phyloP scores from a whole-genome alignment of 1,139 yeast genomes.

The Lodderomyces elongisporus region DNA sequence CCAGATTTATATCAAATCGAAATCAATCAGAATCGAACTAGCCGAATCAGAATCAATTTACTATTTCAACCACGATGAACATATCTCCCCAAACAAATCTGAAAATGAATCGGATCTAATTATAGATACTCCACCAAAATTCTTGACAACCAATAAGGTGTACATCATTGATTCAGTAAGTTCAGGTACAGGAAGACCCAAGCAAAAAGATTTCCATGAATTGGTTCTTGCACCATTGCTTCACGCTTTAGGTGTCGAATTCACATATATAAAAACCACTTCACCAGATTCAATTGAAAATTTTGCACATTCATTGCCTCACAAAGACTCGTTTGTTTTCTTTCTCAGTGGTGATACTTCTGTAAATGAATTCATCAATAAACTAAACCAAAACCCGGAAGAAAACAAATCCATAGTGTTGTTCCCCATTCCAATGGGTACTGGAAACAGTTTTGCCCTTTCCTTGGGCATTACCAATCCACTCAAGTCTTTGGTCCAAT shows the following conservation, averaged over 20 bases:
- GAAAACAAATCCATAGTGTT: conserved; percentile 20
- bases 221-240: conserved; percentile 45
- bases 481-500: conserved; percentile 36
- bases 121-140: conserved; percentile 5
- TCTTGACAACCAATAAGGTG: conserved; percentile 7
- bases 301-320: conserved; percentile 25
- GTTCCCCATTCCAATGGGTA: conserved; percentile 69
- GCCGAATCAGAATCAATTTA: too few species aligned
- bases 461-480: conserved; percentile 47
- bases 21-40: too few species aligned
- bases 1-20: too few species aligned
- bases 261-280: conserved; percentile 38
- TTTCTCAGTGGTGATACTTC: conserved; percentile 86
- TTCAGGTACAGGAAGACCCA: conserved; percentile 52
- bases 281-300: conserved; percentile 27
- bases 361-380: conserved; percentile 67
- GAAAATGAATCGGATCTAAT: too few species aligned
- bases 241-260: conserved; percentile 25
- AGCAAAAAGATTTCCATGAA: conserved; percentile 34
- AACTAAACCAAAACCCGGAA: conserved; percentile 8
- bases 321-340: conserved; percentile 38
- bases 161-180: conserved; percentile 47
- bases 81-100: too few species aligned
- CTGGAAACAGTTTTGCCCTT: conserved; percentile 77
- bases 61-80: too few species aligned